Evolutionary conservation across 23 red algal genomes (phyloP).

Genomic region (Gracilaria vermiculophylla): DNA sequence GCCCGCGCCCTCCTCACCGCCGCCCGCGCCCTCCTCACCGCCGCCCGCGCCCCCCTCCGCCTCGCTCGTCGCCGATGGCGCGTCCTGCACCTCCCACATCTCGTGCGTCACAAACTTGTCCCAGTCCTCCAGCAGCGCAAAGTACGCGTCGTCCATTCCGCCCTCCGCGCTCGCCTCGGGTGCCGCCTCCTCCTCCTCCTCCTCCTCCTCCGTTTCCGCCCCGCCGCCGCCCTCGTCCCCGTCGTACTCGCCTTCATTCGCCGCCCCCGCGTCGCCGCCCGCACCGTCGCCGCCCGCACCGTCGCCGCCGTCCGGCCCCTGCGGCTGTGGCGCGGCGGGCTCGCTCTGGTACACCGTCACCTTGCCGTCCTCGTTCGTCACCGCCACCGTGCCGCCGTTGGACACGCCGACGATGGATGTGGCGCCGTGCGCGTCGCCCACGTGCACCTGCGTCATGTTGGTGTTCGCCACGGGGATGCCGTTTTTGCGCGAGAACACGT

Average conservation of each 20-base stretch:
- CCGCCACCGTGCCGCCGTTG: constrained; percentile 21
- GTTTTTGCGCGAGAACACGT: constrained; percentile 51
- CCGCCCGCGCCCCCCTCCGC: background rate
- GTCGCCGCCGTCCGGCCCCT: background rate
- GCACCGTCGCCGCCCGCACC: background rate
- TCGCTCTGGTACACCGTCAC: background rate
- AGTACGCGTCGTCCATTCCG: background rate
- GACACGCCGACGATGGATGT: constrained; percentile 23
- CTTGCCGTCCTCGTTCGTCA: constrained; percentile 19
- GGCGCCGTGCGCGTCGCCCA: background rate
- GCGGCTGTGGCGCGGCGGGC: background rate
- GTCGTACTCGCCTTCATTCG: background rate
- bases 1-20: background rate
- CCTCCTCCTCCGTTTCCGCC: background rate
- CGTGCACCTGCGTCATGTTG: background rate
- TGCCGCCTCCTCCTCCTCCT: background rate
- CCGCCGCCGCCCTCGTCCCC: background rate
- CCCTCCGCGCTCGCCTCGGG: background rate
- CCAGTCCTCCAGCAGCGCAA: constrained; percentile 32
- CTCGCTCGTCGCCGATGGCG: background rate
- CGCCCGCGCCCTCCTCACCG: too few relatives aligned
- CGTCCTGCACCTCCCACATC: constrained; percentile 44
- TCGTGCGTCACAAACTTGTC: constrained; percentile 41
- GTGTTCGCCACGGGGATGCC: constrained; percentile 21
- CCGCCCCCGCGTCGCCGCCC: background rate